Base-by-base conservation (phyloP, 2,329 filamentous ascomycete genomes). In the Reticulascus tulasneorum region DNA sequence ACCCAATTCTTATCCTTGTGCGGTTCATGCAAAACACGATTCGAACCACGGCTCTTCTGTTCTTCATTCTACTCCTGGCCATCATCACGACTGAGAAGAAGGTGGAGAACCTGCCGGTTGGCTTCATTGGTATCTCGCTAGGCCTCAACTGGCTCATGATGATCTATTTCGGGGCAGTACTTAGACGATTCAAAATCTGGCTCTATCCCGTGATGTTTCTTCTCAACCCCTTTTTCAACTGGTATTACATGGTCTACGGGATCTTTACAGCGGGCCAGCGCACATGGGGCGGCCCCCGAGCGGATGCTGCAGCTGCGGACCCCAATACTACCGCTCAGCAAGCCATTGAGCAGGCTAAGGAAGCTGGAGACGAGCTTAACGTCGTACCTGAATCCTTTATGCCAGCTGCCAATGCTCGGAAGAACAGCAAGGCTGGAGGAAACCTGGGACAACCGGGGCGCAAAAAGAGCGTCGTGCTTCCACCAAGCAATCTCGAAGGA, bases 1-100 rank as follows among this genome's bases (percentile, higher is more conserved):
- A 97, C 60, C 89, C 93, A 0, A 73, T 95, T 34, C 73, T 98
- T 27, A 82, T 90, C 33, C 53, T 94, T 23, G 83, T 97, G 25
- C 82, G 91, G 23, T 93, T 97, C 60, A 87, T 93, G 77, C 90
- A 96, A 53, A 94, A 96, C 65, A 96, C 90, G 2, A 95, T 97
- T 51, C 79, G 93, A 41, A 97, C 91, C 3, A 98, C 91, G 1
- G 88, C 90, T 0, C 69, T 97, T 26, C 75, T 97, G 2, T 96
- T 97, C 67, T 93, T 95, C 66, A 87, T 96, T 66, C 85, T 96
- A 79, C 72, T 91, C 3, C 71, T 97, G 31, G 89, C 91, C 5
- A 69, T 98, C 38, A 71, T 90, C 39, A 93, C 86, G 6, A 95
- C 89, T 0, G 86, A 84, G 1, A 88, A 88, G 58, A 83, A 74